Base-by-base conservation (phyloP, 2,329 filamentous ascomycete species). In the Sporothrix pallida region DNA sequence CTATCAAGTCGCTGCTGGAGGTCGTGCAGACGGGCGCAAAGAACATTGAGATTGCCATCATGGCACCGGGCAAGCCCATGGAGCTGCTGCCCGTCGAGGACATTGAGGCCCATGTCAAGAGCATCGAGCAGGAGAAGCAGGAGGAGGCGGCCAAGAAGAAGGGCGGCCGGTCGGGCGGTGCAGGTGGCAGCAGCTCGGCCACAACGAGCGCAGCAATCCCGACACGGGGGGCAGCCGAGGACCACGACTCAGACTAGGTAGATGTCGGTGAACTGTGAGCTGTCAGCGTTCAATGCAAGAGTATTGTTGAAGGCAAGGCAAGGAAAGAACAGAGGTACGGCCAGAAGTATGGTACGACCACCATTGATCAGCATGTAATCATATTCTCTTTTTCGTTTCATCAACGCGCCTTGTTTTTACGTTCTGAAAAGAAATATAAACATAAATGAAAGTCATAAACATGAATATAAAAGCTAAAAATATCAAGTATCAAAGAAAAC, bases 11-110 rank as follows among this genome's bases (percentile, higher is more conserved):
- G 54, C 89, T 99, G 77, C 87, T 99, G 75, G 96, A 99, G 84
- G 96, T 99, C 72, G 96, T 99, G 76, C 96, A 99, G 85, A 99
- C 96, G 2, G 96, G 96, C 76, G 96, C 96, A 71, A 99, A 99
- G 90, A 99, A 99, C 84, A 99, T 99, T 80, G 96, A 99, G 86
- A 98, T 99, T 80, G 96, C 97, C 74, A 91, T 99, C 81, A 98
- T 98, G 94, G 93, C 94, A 8, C 95, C 96, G 7, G 95, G 94
- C 71, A 94, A 97, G 87, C 83, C 88, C 17, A 90, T 99, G 76
- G 95, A 98, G 87, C 95, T 97, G 90, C 88, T 99, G 78, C 93
- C 94, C 2, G 92, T 95, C 46, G 95, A 98, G 83, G 93, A 97
- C 80, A 99, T 99, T 80, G 96, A 99, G 87, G 89, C 90, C 78